phyloP scores from a whole-genome alignment of 192 early-diverging fungal genomes.

The Backusella mclennaniae region DNA sequence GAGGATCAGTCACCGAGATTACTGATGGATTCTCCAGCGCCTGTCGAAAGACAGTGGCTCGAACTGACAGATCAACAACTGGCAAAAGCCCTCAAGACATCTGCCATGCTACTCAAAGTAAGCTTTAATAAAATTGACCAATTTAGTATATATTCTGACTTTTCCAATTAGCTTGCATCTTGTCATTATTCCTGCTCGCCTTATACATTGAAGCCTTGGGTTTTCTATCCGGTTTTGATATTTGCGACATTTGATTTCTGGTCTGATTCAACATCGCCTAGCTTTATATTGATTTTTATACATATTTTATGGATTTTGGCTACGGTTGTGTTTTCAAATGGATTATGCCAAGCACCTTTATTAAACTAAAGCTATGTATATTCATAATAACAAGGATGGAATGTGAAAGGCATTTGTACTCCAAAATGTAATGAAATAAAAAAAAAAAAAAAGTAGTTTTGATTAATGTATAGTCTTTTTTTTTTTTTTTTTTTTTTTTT shows the following conservation, averaged over 20 bases:
- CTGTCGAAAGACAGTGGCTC: background rate
- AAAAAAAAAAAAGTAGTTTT: no score
- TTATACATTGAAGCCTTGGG: constrained; percentile 21
- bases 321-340: constrained; percentile 9
- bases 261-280: constrained; percentile 18
- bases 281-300: constrained; percentile 12
- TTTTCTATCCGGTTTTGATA: constrained; percentile 35
- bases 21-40: background rate
- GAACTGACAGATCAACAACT: background rate
- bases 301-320: constrained; percentile 28
- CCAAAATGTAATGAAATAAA: no score
- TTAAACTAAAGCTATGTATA: background rate
- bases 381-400: no score
- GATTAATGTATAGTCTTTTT: no score
- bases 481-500: no score
- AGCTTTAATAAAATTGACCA: background rate
- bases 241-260: constrained; percentile 42
- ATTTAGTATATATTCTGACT: background rate
- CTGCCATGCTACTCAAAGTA: constrained; percentile 12
- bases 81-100: constrained; percentile 9
- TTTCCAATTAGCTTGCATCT: constrained; percentile 24
- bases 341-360: constrained; percentile 4
- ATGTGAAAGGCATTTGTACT: no score
- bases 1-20: background rate
- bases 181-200: constrained; percentile 40